Conservation (phyloP, 495 filamentous ascomycete genomes). For the Monascus purpureus region DNA sequence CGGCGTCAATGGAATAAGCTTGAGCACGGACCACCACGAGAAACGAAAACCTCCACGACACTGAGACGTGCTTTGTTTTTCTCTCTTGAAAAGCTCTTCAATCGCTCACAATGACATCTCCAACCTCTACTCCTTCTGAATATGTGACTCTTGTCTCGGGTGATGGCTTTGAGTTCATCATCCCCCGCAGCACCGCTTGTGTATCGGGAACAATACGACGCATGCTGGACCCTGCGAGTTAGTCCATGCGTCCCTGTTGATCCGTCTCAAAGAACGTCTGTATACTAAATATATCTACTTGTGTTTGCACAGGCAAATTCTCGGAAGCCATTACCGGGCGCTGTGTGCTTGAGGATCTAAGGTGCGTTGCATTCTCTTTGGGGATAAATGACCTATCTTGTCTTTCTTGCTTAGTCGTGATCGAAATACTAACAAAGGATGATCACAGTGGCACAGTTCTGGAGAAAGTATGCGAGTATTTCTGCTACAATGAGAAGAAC, state of each 20-base stretch:
- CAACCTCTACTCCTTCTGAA: slow-evolving; percentile 9
- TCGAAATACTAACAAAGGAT: slow-evolving; percentile 1
- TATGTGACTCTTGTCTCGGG: slow-evolving; percentile 78
- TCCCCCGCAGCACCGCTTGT: slow-evolving; percentile 62
- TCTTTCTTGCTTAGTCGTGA: too few species aligned
- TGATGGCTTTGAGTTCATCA: slow-evolving; percentile 80
- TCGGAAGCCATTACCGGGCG: slow-evolving; percentile 50
- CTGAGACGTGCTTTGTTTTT: too few species aligned
- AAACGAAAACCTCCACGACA: too few species aligned
- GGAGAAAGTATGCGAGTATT: slow-evolving; percentile 85
- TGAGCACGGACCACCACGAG: slow-evolving; percentile 17
- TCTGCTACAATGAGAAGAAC: slow-evolving; percentile 78
- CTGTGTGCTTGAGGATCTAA: slow-evolving; percentile 58
- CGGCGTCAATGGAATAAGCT: too few species aligned
- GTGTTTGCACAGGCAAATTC: slow-evolving; percentile 45
- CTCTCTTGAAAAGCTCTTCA: background rate
- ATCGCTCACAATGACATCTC: background rate
- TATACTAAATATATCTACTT: slow-evolving; percentile 1
- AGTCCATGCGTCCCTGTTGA: slow-evolving; percentile 9
- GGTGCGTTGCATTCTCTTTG: slow-evolving; percentile 39
- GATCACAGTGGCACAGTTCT: slow-evolving; percentile 56
- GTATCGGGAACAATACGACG: slow-evolving; percentile 63
- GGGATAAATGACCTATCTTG: too few species aligned
- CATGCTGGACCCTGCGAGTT: slow-evolving; percentile 75
- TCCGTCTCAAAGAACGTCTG: background rate